phyloP scores from a whole-genome alignment of 331 rosid species.

The Acacia pycnantha region DNA sequence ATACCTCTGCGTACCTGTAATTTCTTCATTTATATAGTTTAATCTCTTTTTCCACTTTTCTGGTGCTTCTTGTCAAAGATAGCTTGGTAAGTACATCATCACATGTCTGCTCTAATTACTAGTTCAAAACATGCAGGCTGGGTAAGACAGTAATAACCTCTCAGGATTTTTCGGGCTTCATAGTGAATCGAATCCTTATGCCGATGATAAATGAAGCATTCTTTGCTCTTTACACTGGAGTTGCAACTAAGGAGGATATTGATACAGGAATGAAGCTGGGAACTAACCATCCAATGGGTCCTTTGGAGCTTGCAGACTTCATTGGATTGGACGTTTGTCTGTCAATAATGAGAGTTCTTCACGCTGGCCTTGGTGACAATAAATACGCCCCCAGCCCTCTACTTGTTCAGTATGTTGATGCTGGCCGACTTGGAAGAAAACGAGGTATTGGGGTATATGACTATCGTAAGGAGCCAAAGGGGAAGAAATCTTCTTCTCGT shows the following conservation, averaged over 20 bases:
- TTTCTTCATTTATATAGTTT: neutral
- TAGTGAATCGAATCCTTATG: constrained; percentile 84
- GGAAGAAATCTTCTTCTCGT: constrained; percentile 32
- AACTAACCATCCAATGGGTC: constrained; percentile 78
- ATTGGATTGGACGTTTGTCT: constrained; percentile 68
- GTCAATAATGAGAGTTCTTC: constrained; percentile 72
- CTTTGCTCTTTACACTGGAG: constrained; percentile 53
- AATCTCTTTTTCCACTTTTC: neutral
- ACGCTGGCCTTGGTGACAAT: constrained; percentile 56
- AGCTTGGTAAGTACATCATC: neutral
- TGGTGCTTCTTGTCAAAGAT: neutral
- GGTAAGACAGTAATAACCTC: constrained; percentile 70
- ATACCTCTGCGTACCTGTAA: neutral
- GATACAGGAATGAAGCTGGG: constrained; percentile 73
- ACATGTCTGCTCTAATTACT: neutral
- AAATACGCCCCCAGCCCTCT: constrained; percentile 71
- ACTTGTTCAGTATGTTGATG: constrained; percentile 61
- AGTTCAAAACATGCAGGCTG: constrained; percentile 38
- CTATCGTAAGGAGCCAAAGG: constrained; percentile 28
- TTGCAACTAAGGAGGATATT: constrained; percentile 66
- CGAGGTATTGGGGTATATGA: constrained; percentile 62
- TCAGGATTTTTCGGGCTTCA: constrained; percentile 82
- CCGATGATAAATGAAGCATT: constrained; percentile 94
- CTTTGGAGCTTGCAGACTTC: constrained; percentile 75
- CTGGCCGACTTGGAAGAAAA: constrained; percentile 63